Conservation (phyloP, 495 filamentous ascomycete species). For the Xylaria curta region DNA sequence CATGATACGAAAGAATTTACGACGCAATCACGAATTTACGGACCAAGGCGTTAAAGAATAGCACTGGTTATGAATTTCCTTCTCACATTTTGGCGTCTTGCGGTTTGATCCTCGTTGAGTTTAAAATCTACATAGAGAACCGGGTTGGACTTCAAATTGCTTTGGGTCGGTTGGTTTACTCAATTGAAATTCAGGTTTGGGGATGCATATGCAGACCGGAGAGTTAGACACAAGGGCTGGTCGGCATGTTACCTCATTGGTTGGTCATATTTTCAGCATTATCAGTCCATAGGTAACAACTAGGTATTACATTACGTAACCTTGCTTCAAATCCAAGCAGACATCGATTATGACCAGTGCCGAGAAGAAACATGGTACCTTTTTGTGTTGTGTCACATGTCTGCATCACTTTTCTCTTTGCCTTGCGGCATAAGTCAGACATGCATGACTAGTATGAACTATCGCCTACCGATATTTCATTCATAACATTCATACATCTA, state of each 20-base stretch:
- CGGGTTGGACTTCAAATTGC: conserved; percentile 7
- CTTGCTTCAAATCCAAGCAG: neutral
- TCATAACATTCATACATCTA: no score
- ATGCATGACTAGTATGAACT: neutral
- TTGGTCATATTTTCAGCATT: neutral
- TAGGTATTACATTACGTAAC: conserved; percentile 2
- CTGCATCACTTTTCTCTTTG: neutral
- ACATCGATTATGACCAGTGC: neutral
- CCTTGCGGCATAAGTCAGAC: neutral
- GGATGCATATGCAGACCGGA: neutral
- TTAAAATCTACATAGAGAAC: conserved; percentile 6
- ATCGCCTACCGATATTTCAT: no score
- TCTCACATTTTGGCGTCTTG: conserved; percentile 11
- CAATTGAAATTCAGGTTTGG: neutral
- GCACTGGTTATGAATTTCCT: neutral
- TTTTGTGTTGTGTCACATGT: neutral
- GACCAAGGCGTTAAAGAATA: conserved; percentile 10
- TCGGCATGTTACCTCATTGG: neutral
- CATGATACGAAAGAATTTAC: conserved; percentile 13
- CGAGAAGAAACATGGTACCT: neutral
- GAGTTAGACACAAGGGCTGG: neutral
- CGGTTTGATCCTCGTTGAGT: conserved; percentile 4
- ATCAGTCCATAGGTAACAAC: neutral
- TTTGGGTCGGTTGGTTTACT: neutral
- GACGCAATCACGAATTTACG: conserved; percentile 19